Percentiles rank a stretch among this genome's conserved stretches.
phyloP scores from a whole-genome alignment of 768 basidiomycete species.

The Mycena pura region DNA sequence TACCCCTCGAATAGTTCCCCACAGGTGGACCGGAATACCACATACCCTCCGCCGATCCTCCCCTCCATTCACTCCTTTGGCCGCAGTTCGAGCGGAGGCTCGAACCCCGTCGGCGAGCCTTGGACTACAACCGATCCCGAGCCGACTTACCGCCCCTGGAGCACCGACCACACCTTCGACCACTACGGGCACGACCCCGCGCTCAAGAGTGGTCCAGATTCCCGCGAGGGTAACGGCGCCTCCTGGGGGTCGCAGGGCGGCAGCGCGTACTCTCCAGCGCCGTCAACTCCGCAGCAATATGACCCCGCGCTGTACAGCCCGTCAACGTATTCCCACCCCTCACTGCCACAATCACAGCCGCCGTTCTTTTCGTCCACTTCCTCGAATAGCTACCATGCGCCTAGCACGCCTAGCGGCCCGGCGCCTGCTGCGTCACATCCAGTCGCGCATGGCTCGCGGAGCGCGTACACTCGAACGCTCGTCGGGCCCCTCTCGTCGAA shows the following conservation, averaged over 20 bases:
- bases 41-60: constrained; percentile 55
- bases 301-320: constrained; percentile 16
- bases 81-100: constrained; percentile 37
- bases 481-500: constrained; percentile 90
- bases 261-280: neutral
- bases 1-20: constrained; percentile 50
- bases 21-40: constrained; percentile 52
- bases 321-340: constrained; percentile 3
- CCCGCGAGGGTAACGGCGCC: constrained; percentile 1
- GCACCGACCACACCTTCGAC: constrained; percentile 44
- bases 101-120: constrained; percentile 14
- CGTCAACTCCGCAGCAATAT: constrained; percentile 16
- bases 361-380: constrained; percentile 28
- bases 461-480: constrained; percentile 80
- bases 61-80: constrained; percentile 61
- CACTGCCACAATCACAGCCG: constrained; percentile 17
- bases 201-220: constrained; percentile 25
- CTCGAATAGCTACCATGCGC: constrained; percentile 19
- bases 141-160: constrained; percentile 60
- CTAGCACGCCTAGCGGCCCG: constrained; percentile 33
- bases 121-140: constrained; percentile 36
- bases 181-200: constrained; percentile 41
- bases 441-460: constrained; percentile 50
- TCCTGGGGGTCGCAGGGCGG: constrained; percentile 14
- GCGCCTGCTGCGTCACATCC: constrained; percentile 42